These are phyloP conservation scores for Patellifolia procumbens DNA, from an alignment of 179 eudicot species.

Conservation along the genomic window DNA sequence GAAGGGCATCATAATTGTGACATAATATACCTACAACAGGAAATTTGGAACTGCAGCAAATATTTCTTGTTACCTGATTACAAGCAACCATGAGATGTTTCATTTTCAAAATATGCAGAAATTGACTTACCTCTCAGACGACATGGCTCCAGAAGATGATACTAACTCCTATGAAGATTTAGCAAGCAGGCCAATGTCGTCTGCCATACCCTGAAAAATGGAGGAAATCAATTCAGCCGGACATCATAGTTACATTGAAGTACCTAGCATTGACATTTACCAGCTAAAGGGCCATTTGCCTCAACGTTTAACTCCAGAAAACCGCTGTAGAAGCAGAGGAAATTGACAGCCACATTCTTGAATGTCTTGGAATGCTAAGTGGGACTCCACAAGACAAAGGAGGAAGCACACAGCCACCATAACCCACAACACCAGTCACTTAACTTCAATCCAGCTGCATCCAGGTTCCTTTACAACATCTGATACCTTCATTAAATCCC, in stretches of 20 bases:
- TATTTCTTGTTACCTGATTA: not conserved
- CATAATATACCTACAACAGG: not conserved
- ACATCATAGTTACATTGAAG: not conserved
- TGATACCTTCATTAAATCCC: conserved; percentile 40
- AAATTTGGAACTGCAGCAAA: not conserved
- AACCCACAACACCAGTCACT: conserved; percentile 10
- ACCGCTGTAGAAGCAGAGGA: not conserved
- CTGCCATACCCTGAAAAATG: conserved; percentile 7
- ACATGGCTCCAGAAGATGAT: conserved; percentile 7
- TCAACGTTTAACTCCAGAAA: not conserved
- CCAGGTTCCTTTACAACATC: conserved; percentile 47
- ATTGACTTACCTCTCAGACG: conserved; percentile 11
- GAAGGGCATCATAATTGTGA: not conserved
- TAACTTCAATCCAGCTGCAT: conserved; percentile 49
- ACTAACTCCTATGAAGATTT: conserved; percentile 3
- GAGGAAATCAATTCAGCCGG: not conserved
- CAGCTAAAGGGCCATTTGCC: not conserved
- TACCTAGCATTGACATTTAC: conserved; percentile 8
- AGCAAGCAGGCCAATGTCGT: not conserved
- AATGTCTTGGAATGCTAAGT: not conserved
- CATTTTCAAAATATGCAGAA: not conserved
- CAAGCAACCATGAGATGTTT: not conserved
- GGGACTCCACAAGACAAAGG: conserved; percentile 5
- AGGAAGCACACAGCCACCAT: not conserved
- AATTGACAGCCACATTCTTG: not conserved